phyloP scores from a whole-genome alignment of 2,329 filamentous ascomycete genomes.

The Apiospora hydei region DNA sequence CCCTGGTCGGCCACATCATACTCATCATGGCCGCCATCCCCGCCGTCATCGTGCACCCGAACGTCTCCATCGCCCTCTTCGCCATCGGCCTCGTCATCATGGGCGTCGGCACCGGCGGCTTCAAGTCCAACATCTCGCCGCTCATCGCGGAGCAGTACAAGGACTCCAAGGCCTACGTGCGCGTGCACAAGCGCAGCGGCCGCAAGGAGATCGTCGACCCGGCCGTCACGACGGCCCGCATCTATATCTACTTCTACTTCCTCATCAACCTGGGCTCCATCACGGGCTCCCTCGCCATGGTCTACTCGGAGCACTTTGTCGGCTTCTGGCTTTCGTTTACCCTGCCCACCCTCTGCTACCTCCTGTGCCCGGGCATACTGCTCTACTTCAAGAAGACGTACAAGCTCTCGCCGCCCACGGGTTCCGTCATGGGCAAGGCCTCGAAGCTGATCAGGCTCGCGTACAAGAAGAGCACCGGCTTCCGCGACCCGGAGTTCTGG shows the following conservation, averaged over 20 bases:
- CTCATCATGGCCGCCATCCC: conserved; percentile 67
- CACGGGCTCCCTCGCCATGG: conserved; percentile 56
- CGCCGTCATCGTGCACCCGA: conserved; percentile 58
- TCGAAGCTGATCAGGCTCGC: conserved; percentile 65
- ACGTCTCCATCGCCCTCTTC: conserved; percentile 65
- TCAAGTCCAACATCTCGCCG: conserved; percentile 78
- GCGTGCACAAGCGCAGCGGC: conserved; percentile 56
- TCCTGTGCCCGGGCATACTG: conserved; percentile 64
- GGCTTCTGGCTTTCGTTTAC: conserved; percentile 68
- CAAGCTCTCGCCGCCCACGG: conserved; percentile 63
- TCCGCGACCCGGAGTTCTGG: conserved; percentile 48
- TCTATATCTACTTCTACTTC: conserved; percentile 69
- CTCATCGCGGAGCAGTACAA: conserved; percentile 75
- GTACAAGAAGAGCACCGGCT: conserved; percentile 24
- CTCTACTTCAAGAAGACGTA: conserved; percentile 65
- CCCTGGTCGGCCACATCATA: conserved; percentile 65
- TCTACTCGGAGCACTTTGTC: conserved; percentile 66
- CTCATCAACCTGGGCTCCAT: conserved; percentile 61
- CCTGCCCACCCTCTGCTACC: conserved; percentile 54
- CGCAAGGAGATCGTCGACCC: conserved; percentile 76
- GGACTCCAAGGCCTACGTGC: conserved; percentile 63
- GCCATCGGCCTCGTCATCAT: conserved; percentile 64
- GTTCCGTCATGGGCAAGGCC: conserved; percentile 69
- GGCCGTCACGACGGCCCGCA: conserved; percentile 70
- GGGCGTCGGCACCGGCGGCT: conserved; percentile 73